These are phyloP conservation scores for Malassezia globosa DNA, from an alignment of 1,284 basidiomycete genomes.

Conservation along the genomic window DNA sequence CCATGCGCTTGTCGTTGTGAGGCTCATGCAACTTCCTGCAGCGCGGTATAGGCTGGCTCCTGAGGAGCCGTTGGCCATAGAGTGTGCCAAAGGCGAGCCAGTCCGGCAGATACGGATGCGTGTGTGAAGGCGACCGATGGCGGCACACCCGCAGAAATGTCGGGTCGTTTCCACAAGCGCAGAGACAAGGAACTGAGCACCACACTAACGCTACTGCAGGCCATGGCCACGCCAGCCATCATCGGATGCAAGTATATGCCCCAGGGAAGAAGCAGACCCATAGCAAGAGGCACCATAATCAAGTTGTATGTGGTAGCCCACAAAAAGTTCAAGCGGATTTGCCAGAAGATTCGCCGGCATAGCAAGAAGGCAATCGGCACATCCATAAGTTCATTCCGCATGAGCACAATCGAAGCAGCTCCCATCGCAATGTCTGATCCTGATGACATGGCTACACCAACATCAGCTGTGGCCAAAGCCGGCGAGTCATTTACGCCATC, in stretches of 20 bases:
- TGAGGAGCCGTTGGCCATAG: background rate
- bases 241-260: constrained; percentile 90
- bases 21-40: background rate
- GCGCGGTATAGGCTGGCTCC: background rate
- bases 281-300: constrained; percentile 90
- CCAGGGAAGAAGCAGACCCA: constrained; percentile 88
- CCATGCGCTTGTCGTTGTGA: background rate
- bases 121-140: background rate
- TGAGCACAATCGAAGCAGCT: constrained; percentile 92
- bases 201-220: constrained; percentile 89
- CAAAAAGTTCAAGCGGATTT: constrained; percentile 59
- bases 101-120: background rate
- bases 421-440: constrained; percentile 95
- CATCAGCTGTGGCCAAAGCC: constrained; percentile 82
- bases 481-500: constrained; percentile 99
- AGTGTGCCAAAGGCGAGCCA: background rate
- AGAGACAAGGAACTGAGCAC: constrained; percentile 78
- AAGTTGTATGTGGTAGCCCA: constrained; percentile 62
- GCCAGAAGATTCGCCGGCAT: constrained; percentile 73
- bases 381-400: constrained; percentile 88
- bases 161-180: constrained; percentile 50
- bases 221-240: constrained; percentile 96
- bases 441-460: constrained; percentile 88
- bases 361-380: constrained; percentile 91
- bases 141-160: background rate